phyloP scores from a whole-genome alignment of 2,329 filamentous ascomycete genomes.

The Sporothrix brunneoviolacea region DNA sequence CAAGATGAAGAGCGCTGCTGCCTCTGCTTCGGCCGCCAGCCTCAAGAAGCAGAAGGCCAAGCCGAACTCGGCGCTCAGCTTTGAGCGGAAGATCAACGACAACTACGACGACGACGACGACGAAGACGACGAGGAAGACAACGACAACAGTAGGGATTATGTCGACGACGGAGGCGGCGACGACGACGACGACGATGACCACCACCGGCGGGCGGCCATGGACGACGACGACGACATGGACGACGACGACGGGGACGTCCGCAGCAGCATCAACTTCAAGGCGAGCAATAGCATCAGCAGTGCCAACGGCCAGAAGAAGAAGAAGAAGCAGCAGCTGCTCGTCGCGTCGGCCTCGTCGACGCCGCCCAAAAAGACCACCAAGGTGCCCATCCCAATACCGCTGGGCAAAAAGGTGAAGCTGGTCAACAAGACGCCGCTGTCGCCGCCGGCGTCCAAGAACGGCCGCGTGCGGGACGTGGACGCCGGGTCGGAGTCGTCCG shows the following conservation, averaged over 20 bases:
- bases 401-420: slow-evolving; percentile 41
- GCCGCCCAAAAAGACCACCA: slow-evolving; percentile 38
- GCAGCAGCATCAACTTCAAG: slow-evolving; percentile 14
- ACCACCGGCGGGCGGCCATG: background rate
- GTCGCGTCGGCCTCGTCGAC: slow-evolving; percentile 29
- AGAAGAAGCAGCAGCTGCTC: slow-evolving; percentile 17
- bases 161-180: slow-evolving; percentile 3
- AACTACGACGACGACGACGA: slow-evolving; percentile 15
- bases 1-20: slow-evolving; percentile 42
- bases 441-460: slow-evolving; percentile 43
- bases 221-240: slow-evolving; percentile 4
- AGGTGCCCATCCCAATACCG: slow-evolving; percentile 33
- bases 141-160: slow-evolving; percentile 15
- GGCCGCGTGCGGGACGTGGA: slow-evolving; percentile 38
- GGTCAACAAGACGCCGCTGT: slow-evolving; percentile 34
- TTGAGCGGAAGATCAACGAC: slow-evolving; percentile 36
- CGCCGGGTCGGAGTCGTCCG: slow-evolving; percentile 50
- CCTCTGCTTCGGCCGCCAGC: slow-evolving; percentile 11
- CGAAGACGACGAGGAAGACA: slow-evolving; percentile 2
- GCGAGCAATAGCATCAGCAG: background rate
- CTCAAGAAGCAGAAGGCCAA: slow-evolving; percentile 52
- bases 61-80: slow-evolving; percentile 41
- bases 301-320: slow-evolving; percentile 4
- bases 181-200: slow-evolving; percentile 4
- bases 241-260: slow-evolving; percentile 6